A percentile compares a stretch with the other conserved stretches of the same genome.
Conservation (phyloP, 176 grass and related monocot species). For the Lolium rigidum region DNA sequence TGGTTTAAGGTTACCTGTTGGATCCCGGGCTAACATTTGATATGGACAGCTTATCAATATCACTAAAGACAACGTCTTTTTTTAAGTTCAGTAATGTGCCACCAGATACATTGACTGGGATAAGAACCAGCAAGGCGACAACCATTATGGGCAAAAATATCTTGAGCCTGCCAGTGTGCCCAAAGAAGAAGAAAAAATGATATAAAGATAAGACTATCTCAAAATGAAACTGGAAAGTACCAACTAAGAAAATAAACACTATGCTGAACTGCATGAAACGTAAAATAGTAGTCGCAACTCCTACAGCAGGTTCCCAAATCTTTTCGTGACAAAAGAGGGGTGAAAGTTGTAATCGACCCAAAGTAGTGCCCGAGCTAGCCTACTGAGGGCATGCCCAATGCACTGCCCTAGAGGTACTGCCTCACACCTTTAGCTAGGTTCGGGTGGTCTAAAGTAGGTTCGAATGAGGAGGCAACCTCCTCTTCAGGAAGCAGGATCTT, state of each 20-base stretch:
- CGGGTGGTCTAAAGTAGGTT: too few relatives aligned
- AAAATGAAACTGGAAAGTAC: conserved; percentile 23
- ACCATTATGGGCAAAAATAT: conserved; percentile 82
- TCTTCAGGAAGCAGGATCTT: too few relatives aligned
- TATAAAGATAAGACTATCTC: background rate
- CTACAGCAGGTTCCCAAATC: background rate
- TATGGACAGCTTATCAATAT: conserved; percentile 98
- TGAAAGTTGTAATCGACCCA: background rate
- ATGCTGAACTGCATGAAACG: background rate
- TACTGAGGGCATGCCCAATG: too few relatives aligned
- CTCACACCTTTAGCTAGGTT: too few relatives aligned
- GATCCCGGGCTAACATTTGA: conserved; percentile 93
- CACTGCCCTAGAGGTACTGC: too few relatives aligned
- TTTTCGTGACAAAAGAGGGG: background rate
- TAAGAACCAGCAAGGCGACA: conserved; percentile 76
- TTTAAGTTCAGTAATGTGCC: conserved; percentile 72
- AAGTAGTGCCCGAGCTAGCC: too few relatives aligned
- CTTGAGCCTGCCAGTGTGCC: conserved; percentile 70
- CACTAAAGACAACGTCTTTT: conserved; percentile 77
- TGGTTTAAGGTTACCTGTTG: conserved; percentile 63
- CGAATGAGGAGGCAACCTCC: too few relatives aligned
- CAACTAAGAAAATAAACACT: background rate
- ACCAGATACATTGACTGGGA: conserved; percentile 91
- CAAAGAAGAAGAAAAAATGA: background rate
- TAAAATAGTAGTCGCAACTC: background rate